Evolutionary conservation across 2,329 filamentous ascomycete genomes (phyloP), one percentile per base, ranked within the genome.

Genomic region (Phialophora verrucosa): DNA sequence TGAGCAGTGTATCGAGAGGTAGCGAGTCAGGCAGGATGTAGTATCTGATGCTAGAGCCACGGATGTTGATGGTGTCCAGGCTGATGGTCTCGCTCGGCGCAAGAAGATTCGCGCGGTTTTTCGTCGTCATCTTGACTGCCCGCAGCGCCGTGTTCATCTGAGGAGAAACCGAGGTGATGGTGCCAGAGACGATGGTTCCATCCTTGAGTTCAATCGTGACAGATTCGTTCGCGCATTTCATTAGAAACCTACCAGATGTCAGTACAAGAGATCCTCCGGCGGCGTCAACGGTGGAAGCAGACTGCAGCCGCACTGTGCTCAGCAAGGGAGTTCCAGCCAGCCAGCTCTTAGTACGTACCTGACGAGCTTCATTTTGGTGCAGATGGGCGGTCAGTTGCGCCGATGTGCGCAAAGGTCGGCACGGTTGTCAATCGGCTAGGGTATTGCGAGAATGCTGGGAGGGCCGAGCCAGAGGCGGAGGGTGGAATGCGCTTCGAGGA

Each of bases 161-260:
- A 11, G 96, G 95, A 6, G 93, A 95, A 75, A 99, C 93, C 44
- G 93, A 95, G 67, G 93, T 93, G 79, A 99, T 97, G 73, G 95
- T 98, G 82, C 95, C 95, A 79, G 97, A 91, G 73, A 98, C 87
- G 76, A 98, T 96, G 74, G 95, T 84, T 95, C 93, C 95, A 87
- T 98, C 98, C 82, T 99, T 99, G 73, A 99, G 85, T 82, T 99
- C 95, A 80, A 99, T 91, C 53, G 94, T 98, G 75, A 98, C 95
- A 75, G 95, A 97, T 84, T 99, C 95, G 81, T 97, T 98, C 81
- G 91, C 89, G 81, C 94, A 98, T 85, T 99, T 99, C 94, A 98
- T 98, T 74, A 99, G 85, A 81, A 99, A 99, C 79, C 95, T 98
- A 47, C n/a, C 47, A 12, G 7, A 4, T 17, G 59, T 62, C 38